Conservation (phyloP, 371 early-diverging fungal species). For the Mortierella sp. region DNA sequence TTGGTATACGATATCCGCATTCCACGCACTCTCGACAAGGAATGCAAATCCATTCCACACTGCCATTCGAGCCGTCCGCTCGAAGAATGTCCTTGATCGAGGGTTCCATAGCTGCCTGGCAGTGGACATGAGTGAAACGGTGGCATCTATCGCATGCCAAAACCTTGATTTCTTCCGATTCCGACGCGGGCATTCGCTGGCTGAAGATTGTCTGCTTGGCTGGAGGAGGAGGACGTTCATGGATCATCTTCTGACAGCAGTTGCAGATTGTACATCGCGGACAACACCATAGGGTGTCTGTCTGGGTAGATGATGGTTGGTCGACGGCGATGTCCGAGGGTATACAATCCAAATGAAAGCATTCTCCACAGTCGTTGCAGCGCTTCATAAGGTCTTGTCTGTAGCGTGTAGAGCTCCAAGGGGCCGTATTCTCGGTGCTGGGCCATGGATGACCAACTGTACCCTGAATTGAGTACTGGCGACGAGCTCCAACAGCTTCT, state of each 20-base stretch:
- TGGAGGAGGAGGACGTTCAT: slow-evolving; percentile 4
- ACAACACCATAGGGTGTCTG: slow-evolving; percentile 22
- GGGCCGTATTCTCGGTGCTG: not conserved
- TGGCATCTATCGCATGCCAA: slow-evolving; percentile 23
- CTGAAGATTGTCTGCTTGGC: not conserved
- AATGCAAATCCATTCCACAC: slow-evolving; percentile 35
- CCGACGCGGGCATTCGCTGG: not conserved
- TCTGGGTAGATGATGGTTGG: not conserved
- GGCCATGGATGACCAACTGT: slow-evolving; percentile 3
- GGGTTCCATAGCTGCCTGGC: slow-evolving; percentile 23
- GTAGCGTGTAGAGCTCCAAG: not conserved
- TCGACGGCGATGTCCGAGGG: not conserved
- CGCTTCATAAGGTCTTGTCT: slow-evolving; percentile 12
- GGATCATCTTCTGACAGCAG: slow-evolving; percentile 20
- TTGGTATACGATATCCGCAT: slow-evolving; percentile 30
- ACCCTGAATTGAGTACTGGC: slow-evolving; percentile 1
- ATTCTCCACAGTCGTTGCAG: slow-evolving; percentile 31
- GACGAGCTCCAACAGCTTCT: not conserved
- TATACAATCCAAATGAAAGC: slow-evolving; percentile 27
- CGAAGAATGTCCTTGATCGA: slow-evolving; percentile 13
- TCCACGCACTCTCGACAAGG: slow-evolving; percentile 43
- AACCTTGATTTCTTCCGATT: slow-evolving; percentile 13
- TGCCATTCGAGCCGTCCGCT: not conserved
- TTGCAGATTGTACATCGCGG: slow-evolving; percentile 33
- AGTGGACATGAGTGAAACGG: slow-evolving; percentile 18